Percentiles rank a stretch among this genome's conserved stretches.
These are phyloP conservation scores for Sclerotiophoma versabilis DNA, from an alignment of 2,329 filamentous ascomycete species.

Conservation along the genomic window DNA sequence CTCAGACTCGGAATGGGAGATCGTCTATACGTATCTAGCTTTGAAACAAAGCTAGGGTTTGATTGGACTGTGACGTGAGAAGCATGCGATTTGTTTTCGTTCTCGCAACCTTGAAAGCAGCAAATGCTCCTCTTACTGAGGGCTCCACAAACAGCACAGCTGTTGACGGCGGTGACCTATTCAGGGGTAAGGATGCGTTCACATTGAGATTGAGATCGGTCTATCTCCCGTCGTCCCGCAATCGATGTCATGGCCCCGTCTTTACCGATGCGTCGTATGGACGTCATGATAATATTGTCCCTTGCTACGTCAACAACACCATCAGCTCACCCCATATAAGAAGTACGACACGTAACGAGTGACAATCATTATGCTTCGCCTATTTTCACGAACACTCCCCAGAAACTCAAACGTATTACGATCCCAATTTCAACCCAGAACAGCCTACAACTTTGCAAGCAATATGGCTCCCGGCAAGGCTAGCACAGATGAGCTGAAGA, in stretches of 20 bases:
- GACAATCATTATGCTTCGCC: slow-evolving; percentile 35
- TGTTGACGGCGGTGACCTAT: not conserved
- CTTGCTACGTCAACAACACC: slow-evolving; percentile 30
- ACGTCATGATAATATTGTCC: slow-evolving; percentile 37
- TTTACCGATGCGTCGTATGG: slow-evolving; percentile 26
- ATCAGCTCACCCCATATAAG: slow-evolving; percentile 24
- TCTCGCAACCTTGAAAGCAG: not conserved
- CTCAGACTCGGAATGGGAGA: not conserved
- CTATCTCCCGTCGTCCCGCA: slow-evolving; percentile 4
- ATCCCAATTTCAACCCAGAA: slow-evolving; percentile 22
- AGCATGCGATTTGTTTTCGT: no score
- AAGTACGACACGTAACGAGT: not conserved
- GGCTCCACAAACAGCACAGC: not conserved
- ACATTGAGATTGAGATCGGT: not conserved
- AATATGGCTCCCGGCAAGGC: slow-evolving; percentile 47
- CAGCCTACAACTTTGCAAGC: slow-evolving; percentile 31
- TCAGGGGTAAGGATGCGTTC: not conserved
- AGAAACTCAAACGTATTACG: slow-evolving; percentile 13
- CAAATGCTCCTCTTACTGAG: no score
- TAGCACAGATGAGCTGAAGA: slow-evolving; percentile 51
- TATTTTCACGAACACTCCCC: slow-evolving; percentile 32
- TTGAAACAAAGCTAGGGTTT: not conserved
- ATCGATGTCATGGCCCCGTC: slow-evolving; percentile 12
- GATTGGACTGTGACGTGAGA: not conserved
- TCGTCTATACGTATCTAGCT: not conserved